Conservation (phyloP, 139 green algal species). For the Closterium sp. region DNA sequence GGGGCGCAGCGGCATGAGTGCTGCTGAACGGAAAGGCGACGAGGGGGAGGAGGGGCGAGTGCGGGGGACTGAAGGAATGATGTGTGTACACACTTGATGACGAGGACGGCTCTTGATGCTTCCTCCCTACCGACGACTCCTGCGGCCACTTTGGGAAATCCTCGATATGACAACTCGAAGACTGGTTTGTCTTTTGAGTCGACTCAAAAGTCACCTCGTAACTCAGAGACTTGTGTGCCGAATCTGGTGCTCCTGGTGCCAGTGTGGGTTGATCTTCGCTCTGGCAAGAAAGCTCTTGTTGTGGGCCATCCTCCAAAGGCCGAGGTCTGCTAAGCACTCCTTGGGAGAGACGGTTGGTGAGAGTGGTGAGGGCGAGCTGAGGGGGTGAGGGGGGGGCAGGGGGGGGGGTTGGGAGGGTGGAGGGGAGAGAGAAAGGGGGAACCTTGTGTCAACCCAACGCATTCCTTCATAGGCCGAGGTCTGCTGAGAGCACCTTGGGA, state of each 20-base stretch:
- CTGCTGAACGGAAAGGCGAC: not conserved
- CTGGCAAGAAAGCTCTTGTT: too few relatives aligned
- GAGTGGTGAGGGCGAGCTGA: constrained; percentile 12
- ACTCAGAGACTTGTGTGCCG: too few relatives aligned
- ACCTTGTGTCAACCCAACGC: too few relatives aligned
- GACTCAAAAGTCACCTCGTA: too few relatives aligned
- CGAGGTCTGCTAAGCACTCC: constrained; percentile 14
- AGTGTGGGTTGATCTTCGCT: too few relatives aligned
- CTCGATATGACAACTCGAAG: too few relatives aligned
- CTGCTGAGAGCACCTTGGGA: constrained; percentile 13
- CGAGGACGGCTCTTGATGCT: too few relatives aligned
- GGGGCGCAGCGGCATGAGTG: not conserved
- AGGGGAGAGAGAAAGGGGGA: not conserved
- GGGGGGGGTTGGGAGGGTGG: not conserved
- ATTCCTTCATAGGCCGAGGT: not conserved
- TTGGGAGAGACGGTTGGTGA: constrained; percentile 21
- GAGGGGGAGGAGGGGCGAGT: not conserved
- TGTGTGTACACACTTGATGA: too few relatives aligned
- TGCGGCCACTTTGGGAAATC: too few relatives aligned
- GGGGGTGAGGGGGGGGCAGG: not conserved
- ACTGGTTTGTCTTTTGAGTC: too few relatives aligned
- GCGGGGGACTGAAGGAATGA: not conserved
- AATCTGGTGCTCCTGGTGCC: not conserved
- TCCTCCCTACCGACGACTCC: too few relatives aligned
- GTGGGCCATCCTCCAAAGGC: not conserved